Percentiles rank a stretch among this genome's conserved stretches.
phyloP scores from a whole-genome alignment of 257 asterid genomes.

The Linaria vulgaris region DNA sequence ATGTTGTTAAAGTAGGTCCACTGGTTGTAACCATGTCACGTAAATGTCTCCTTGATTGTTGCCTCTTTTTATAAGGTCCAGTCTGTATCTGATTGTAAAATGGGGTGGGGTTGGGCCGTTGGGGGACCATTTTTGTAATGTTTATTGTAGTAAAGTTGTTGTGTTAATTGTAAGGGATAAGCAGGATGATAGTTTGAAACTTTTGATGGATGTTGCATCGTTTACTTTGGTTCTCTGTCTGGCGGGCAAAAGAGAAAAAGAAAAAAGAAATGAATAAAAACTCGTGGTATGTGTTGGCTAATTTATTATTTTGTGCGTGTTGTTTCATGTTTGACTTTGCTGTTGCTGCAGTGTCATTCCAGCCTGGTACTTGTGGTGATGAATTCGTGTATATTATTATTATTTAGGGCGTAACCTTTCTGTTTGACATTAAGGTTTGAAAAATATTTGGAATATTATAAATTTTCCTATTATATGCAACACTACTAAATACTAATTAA shows the following conservation, averaged over 20 bases:
- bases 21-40: conserved; percentile 11
- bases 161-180: neutral
- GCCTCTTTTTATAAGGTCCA: conserved; percentile 21
- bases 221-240: conserved; percentile 1
- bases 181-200: conserved; percentile 2
- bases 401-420: neutral
- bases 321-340: too few relatives aligned
- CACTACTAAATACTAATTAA: too few relatives aligned
- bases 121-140: conserved; percentile 27
- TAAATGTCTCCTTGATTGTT: conserved; percentile 32
- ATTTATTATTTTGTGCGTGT: neutral
- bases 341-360: neutral
- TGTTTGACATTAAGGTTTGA: too few relatives aligned
- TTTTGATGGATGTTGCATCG: neutral
- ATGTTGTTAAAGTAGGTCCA: conserved; percentile 17
- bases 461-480: too few relatives aligned
- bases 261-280: neutral
- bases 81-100: conserved; percentile 12
- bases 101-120: too few relatives aligned
- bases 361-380: neutral
- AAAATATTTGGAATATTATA: too few relatives aligned
- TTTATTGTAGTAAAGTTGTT: conserved; percentile 12
- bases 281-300: neutral
- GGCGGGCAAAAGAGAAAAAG: too few relatives aligned
- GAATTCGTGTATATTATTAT: neutral